Percentiles rank a stretch among this genome's conserved stretches.
Evolutionary conservation across 768 basidiomycete genomes (phyloP).

Genomic region (Terana coerulea): DNA sequence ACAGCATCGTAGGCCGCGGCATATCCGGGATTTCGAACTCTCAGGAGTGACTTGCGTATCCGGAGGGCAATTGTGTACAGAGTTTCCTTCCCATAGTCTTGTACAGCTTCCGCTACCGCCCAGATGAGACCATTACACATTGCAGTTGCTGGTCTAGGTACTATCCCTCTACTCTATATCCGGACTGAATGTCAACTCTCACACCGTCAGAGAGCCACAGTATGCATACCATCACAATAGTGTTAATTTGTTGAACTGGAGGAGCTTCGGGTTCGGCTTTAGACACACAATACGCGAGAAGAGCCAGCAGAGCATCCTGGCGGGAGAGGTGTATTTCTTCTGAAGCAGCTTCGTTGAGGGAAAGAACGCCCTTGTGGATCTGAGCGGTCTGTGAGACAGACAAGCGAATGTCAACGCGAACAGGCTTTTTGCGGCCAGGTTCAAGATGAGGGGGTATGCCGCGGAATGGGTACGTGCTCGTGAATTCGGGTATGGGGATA

Average conservation of each 20-base stretch:
- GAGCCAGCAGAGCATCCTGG: constrained; percentile 12
- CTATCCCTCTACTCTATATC: constrained; percentile 9
- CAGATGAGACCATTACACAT: constrained; percentile 9
- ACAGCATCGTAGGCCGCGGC: constrained; percentile 9
- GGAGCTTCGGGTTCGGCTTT: constrained; percentile 3
- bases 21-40: constrained; percentile 5
- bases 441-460: constrained; percentile 3
- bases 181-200: neutral
- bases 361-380: constrained; percentile 5
- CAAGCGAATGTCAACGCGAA: constrained; percentile 12
- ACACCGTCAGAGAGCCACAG: neutral
- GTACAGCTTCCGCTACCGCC: constrained; percentile 8
- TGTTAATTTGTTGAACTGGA: constrained; percentile 7
- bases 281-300: constrained; percentile 10
- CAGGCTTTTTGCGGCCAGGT: constrained; percentile 1
- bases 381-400: constrained; percentile 3
- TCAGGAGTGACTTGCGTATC: constrained; percentile 5
- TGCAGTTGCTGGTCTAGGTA: neutral
- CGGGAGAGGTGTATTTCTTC: no score
- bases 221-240: constrained; percentile 7
- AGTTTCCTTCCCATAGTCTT: constrained; percentile 4
- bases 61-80: constrained; percentile 5
- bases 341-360: no score
- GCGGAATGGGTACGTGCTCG: neutral
- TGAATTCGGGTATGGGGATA: neutral